phyloP scores from a whole-genome alignment of 2,329 filamentous ascomycete species.

The Dryadomyces quercivorus region DNA sequence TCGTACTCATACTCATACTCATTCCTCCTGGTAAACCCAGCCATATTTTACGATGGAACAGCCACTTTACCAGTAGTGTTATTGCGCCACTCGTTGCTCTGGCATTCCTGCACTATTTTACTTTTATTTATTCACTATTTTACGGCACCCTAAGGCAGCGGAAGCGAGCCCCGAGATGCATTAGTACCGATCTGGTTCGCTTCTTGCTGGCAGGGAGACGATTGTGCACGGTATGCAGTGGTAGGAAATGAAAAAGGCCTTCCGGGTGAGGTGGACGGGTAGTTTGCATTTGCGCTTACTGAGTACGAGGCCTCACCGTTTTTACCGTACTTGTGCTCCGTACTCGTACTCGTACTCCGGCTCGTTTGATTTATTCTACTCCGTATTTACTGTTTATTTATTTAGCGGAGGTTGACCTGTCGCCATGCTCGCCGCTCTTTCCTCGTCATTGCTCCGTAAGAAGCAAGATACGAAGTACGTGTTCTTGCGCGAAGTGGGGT shows the following conservation, averaged over 20 bases:
- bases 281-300: no score
- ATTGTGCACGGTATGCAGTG: no score
- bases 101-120: not conserved
- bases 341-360: no score
- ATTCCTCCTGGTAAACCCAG: not conserved
- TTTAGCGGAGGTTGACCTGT: no score
- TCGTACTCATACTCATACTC: not conserved
- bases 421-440: not conserved
- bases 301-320: no score
- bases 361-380: not conserved
- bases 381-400: not conserved
- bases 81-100: not conserved
- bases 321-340: no score
- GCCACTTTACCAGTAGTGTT: not conserved
- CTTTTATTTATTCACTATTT: not conserved
- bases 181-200: slow-evolving; percentile 9
- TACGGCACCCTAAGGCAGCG: slow-evolving; percentile 10
- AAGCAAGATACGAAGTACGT: not conserved
- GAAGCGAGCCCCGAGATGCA: slow-evolving; percentile 10
- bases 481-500: slow-evolving; percentile 1
- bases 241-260: no score
- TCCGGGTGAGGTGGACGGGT: no score
- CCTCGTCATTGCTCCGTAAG: not conserved
- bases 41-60: not conserved
- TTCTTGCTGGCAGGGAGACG: not conserved